These are phyloP conservation scores for Rhodotorula sphaerocarpa DNA, from an alignment of 768 basidiomycete genomes.

Conservation along the genomic window DNA sequence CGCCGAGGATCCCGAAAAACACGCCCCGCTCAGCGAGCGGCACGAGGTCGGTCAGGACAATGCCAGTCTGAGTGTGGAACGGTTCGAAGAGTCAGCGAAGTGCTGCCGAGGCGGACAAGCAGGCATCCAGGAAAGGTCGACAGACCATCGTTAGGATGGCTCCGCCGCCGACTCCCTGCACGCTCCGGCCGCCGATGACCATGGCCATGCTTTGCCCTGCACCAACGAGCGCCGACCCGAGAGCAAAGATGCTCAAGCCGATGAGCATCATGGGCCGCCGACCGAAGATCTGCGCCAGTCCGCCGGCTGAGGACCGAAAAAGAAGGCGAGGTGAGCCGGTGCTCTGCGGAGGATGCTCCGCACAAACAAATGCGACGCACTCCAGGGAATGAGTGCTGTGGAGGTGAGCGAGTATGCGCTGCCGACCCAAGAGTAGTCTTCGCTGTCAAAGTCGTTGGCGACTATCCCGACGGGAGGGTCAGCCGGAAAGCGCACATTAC, in stretches of 20 bases:
- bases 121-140: not conserved
- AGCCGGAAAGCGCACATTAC: not conserved
- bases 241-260: conserved; percentile 36
- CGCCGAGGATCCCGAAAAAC: conserved; percentile 27
- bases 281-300: conserved; percentile 45
- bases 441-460: conserved; percentile 41
- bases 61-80: conserved; percentile 26
- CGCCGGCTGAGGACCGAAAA: conserved; percentile 41
- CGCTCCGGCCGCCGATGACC: conserved; percentile 47
- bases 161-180: conserved; percentile 39
- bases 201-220: conserved; percentile 46
- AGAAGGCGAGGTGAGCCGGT: too few species aligned
- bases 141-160: conserved; percentile 27
- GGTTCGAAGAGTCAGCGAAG: too few species aligned
- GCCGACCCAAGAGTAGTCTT: conserved; percentile 48
- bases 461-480: conserved; percentile 33
- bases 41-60: conserved; percentile 45
- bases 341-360: conserved; percentile 24
- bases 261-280: conserved; percentile 37
- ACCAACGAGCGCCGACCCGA: conserved; percentile 49
- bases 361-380: conserved; percentile 25
- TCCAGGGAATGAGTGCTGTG: conserved; percentile 47
- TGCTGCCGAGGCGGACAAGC: too few species aligned
- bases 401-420: conserved; percentile 47
- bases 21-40: conserved; percentile 49